These are phyloP conservation scores for Comarum palustre DNA, from an alignment of 306 rosid species.

Conservation along the genomic window DNA sequence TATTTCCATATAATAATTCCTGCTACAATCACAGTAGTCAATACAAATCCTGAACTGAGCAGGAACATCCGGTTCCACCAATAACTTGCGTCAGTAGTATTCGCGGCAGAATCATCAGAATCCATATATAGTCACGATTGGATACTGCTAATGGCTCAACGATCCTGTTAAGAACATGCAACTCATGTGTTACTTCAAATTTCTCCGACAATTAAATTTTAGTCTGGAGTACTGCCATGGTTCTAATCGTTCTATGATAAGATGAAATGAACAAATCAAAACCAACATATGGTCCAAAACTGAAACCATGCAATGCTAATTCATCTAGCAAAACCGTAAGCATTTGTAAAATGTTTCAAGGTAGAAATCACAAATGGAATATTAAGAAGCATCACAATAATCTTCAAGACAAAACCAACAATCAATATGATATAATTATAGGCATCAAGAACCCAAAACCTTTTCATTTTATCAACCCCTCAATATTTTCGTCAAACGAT, in stretches of 20 bases:
- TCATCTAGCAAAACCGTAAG: not conserved
- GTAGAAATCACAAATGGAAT: not conserved
- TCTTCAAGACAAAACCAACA: not conserved
- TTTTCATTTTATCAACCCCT: not conserved
- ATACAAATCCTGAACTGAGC: constrained; percentile 47
- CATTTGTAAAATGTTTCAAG: not conserved
- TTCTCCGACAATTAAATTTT: constrained; percentile 17
- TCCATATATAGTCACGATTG: constrained; percentile 43
- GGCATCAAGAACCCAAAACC: not conserved
- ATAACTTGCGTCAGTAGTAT: constrained; percentile 57
- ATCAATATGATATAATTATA: not conserved
- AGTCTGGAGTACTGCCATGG: no score
- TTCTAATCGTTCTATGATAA: no score
- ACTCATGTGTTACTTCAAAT: constrained; percentile 29
- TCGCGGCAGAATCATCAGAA: constrained; percentile 1
- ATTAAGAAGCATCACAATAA: not conserved
- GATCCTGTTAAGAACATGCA: constrained; percentile 54
- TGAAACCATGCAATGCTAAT: no score
- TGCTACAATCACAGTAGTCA: constrained; percentile 35
- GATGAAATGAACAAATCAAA: no score
- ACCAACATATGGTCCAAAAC: not conserved
- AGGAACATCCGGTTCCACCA: constrained; percentile 92
- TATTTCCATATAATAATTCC: constrained; percentile 58
- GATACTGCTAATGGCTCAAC: constrained; percentile 32
- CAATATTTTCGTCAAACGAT: not conserved